These are phyloP conservation scores for Rhizopogon salebrosus DNA, from an alignment of 768 basidiomycete species.

Conservation along the genomic window DNA sequence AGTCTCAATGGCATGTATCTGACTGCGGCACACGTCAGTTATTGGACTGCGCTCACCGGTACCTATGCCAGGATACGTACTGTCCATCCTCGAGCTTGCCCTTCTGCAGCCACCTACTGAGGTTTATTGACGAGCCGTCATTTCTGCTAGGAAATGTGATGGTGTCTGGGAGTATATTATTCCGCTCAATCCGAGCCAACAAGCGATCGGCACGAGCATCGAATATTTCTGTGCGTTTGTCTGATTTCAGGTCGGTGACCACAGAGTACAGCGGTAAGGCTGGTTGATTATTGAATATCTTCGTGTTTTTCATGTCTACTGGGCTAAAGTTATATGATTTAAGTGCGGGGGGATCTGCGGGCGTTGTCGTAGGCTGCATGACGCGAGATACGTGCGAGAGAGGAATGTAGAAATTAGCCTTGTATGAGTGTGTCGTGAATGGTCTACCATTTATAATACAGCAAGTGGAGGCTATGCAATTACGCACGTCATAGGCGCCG, in stretches of 20 bases:
- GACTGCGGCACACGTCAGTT: slow-evolving; percentile 1
- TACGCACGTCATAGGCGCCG: neutral
- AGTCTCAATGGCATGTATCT: slow-evolving; percentile 7
- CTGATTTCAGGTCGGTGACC: slow-evolving; percentile 4
- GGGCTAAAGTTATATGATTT: slow-evolving; percentile 8
- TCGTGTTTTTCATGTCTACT: slow-evolving; percentile 9
- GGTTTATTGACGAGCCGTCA: slow-evolving; percentile 1
- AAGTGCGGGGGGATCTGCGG: neutral
- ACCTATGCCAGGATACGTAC: slow-evolving; percentile 4
- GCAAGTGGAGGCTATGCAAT: neutral
- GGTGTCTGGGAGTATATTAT: slow-evolving; percentile 10
- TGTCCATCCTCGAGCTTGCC: slow-evolving; percentile 6
- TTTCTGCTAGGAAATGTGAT: slow-evolving; percentile 7
- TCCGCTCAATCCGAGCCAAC: slow-evolving; percentile 5
- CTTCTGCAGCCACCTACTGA: slow-evolving; percentile 12
- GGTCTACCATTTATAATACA: neutral
- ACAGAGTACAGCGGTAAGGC: slow-evolving; percentile 9
- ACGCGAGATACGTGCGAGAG: neutral
- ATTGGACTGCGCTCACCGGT: neutral
- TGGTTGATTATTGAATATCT: slow-evolving; percentile 4
- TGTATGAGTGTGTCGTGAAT: neutral
- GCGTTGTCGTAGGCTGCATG: slow-evolving; percentile 5
- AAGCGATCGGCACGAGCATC: slow-evolving; percentile 5
- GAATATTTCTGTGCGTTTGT: slow-evolving; percentile 5
- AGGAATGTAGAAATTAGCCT: neutral